phyloP scores from a whole-genome alignment of 192 early-diverging fungal genomes.

The Bifiguratus adelaidae region DNA sequence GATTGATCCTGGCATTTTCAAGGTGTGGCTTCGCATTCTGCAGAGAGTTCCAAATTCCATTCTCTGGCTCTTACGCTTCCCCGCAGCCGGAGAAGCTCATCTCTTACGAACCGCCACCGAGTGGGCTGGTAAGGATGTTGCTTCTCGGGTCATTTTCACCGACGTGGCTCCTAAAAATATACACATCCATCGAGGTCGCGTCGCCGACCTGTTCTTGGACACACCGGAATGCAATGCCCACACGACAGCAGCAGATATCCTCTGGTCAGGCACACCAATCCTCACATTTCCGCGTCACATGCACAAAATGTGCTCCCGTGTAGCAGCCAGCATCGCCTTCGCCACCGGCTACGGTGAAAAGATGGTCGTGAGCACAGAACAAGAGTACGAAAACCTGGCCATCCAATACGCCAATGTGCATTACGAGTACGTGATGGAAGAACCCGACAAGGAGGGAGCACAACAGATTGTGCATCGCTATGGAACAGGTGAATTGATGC shows the following conservation, averaged over 20 bases:
- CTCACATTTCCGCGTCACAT: conserved; percentile 79
- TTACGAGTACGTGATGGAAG: conserved; percentile 29
- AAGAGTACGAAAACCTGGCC: conserved; percentile 56
- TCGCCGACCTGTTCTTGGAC: conserved; percentile 88
- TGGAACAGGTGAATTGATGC: conserved; percentile 41
- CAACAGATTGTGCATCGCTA: conserved; percentile 22
- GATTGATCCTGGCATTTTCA: conserved; percentile 83
- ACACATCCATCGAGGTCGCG: conserved; percentile 85
- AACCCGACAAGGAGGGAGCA: not conserved
- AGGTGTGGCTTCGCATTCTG: conserved; percentile 76
- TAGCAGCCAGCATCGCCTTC: conserved; percentile 75
- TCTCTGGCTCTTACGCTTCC: conserved; percentile 88
- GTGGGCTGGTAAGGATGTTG: conserved; percentile 67
- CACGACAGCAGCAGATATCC: conserved; percentile 89
- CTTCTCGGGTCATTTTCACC: conserved; percentile 75
- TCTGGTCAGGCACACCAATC: conserved; percentile 91
- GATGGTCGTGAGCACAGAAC: conserved; percentile 53
- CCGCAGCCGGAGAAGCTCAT: conserved; percentile 75
- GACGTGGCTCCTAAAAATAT: conserved; percentile 76
- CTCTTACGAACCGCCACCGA: conserved; percentile 56
- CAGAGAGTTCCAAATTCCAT: conserved; percentile 71
- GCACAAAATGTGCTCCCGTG: conserved; percentile 88
- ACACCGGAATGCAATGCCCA: conserved; percentile 97
- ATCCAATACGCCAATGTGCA: conserved; percentile 42
- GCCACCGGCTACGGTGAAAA: conserved; percentile 64